Evolutionary conservation across 2,329 filamentous ascomycete species (phyloP).

Genomic region (Fonsecaea multimorphosa): DNA sequence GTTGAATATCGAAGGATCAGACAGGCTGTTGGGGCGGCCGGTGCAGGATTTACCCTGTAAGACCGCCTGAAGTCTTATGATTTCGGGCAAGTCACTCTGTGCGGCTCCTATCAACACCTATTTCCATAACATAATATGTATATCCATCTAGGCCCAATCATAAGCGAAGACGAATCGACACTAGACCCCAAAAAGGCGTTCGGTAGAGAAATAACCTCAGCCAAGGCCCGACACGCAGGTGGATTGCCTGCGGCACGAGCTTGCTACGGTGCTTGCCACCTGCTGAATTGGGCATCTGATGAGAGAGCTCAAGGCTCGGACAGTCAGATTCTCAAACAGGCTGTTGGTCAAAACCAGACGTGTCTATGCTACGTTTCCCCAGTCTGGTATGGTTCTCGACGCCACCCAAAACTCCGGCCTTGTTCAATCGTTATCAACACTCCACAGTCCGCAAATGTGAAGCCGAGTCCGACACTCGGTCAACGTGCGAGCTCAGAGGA

Average conservation of each 20-base stretch:
- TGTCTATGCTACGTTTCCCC: neutral
- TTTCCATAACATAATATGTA: conserved; percentile 15
- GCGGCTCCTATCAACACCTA: conserved; percentile 1
- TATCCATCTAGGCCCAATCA: conserved; percentile 14
- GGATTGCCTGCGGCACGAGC: neutral
- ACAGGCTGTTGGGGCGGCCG: neutral
- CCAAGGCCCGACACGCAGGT: conserved; percentile 15
- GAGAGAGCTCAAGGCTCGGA: conserved; percentile 21
- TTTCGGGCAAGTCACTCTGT: neutral
- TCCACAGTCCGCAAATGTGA: neutral
- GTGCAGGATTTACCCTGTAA: neutral
- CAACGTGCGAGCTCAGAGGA: neutral
- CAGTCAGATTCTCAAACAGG: conserved; percentile 13
- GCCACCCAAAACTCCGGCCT: conserved; percentile 2
- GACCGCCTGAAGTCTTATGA: neutral
- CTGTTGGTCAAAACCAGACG: conserved; percentile 1
- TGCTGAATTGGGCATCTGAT: conserved; percentile 25
- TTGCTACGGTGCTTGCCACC: conserved; percentile 16
- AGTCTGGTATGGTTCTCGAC: conserved; percentile 7
- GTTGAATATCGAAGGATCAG: neutral
- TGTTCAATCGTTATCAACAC: conserved; percentile 16
- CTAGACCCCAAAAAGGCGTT: conserved; percentile 30
- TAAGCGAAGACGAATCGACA: neutral
- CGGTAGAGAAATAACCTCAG: conserved; percentile 27
- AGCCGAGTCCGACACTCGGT: neutral